These are phyloP conservation scores for Candida hungchunana DNA, from an alignment of 805 yeast species.

Conservation along the genomic window DNA sequence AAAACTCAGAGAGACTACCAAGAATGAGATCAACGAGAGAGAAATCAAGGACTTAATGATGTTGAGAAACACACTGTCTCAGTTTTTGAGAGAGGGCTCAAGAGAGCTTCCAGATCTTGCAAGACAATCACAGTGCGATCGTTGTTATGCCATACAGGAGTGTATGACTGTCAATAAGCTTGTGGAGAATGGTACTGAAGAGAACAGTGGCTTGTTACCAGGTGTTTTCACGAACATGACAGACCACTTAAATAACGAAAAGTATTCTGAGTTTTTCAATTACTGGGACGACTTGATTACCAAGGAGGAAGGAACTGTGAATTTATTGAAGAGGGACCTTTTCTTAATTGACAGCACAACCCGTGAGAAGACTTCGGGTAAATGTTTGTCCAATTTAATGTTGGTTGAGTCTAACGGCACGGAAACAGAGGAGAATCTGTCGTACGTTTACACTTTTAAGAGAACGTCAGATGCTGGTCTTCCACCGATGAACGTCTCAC, in stretches of 20 bases:
- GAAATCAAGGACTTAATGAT: conserved; percentile 69
- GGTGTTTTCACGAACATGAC: conserved; percentile 48
- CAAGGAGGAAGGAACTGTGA: conserved; percentile 63
- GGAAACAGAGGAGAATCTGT: conserved; percentile 20
- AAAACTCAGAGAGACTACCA: conserved; percentile 48
- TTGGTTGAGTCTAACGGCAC: conserved; percentile 30
- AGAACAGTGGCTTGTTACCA: conserved; percentile 46
- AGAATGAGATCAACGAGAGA: conserved; percentile 45
- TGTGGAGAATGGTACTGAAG: conserved; percentile 53
- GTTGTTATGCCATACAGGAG: conserved; percentile 49
- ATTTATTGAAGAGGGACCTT: conserved; percentile 53
- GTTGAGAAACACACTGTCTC: conserved; percentile 67
- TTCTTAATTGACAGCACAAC: conserved; percentile 49
- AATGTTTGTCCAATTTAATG: conserved; percentile 48
- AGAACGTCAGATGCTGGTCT: conserved; percentile 27
- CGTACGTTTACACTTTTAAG: conserved; percentile 46
- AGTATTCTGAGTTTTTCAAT: conserved; percentile 52
- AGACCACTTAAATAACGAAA: conserved; percentile 39
- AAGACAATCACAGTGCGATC: conserved; percentile 51
- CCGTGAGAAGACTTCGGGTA: conserved; percentile 59
- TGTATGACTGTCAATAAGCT: conserved; percentile 67
- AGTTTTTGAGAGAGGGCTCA: conserved; percentile 46
- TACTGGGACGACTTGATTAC: conserved; percentile 74
- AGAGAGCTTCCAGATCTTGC: conserved; percentile 51
- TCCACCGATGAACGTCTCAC: conserved; percentile 34